Conservation (phyloP, 768 basidiomycete species). For the Russula dissimulans region DNA sequence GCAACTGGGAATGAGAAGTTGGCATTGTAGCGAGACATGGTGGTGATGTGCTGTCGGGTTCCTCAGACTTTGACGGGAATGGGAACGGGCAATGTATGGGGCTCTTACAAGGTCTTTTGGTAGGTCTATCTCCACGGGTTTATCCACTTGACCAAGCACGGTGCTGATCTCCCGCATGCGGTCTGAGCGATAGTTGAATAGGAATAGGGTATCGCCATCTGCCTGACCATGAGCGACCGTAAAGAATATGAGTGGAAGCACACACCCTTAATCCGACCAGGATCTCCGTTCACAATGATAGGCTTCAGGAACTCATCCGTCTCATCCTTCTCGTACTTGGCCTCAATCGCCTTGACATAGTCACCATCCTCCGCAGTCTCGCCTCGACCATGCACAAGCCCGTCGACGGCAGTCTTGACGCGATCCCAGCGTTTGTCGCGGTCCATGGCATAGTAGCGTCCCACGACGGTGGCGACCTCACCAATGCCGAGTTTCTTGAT, state of each 20-base stretch:
- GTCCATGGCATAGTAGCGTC: constrained; percentile 96
- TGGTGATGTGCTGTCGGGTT: constrained; percentile 60
- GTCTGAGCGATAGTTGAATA: constrained; percentile 97
- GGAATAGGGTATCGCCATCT: constrained; percentile 87
- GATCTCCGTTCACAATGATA: constrained; percentile 74
- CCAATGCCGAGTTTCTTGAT: constrained; percentile 69
- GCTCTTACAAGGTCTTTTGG: constrained; percentile 67
- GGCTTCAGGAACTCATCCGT: constrained; percentile 97
- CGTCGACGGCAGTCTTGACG: constrained; percentile 82
- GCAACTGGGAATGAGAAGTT: constrained; percentile 86
- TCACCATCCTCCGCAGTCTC: constrained; percentile 50
- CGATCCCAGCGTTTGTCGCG: constrained; percentile 96
- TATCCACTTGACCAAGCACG: constrained; percentile 73
- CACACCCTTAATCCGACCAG: constrained; percentile 72
- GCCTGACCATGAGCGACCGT: background rate
- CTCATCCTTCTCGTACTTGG: constrained; percentile 72
- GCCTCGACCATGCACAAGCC: constrained; percentile 55
- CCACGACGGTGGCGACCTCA: constrained; percentile 75
- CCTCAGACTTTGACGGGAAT: background rate
- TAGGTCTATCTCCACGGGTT: constrained; percentile 73
- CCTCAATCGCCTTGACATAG: constrained; percentile 55
- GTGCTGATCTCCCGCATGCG: constrained; percentile 87
- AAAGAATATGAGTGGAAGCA: background rate
- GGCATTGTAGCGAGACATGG: constrained; percentile 89
- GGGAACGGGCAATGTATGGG: background rate